Evolutionary conservation across 2,329 filamentous ascomycete species (phyloP).

Genomic region (Arthrobotrys pseudoclavata): DNA sequence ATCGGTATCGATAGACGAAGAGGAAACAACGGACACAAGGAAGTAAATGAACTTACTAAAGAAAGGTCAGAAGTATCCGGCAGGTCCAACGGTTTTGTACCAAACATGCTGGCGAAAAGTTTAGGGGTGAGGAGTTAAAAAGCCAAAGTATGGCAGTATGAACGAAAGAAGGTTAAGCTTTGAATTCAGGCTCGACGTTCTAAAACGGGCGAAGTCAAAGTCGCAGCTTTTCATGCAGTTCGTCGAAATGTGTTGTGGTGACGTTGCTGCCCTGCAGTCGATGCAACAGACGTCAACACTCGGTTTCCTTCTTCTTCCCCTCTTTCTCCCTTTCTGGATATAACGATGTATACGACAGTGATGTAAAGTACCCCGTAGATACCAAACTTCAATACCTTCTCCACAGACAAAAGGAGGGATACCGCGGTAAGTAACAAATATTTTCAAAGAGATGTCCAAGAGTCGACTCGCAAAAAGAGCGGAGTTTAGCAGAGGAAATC

Average conservation of each 20-base stretch:
- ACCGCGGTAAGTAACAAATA: too few species aligned
- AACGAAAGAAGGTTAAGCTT: constrained; percentile 41
- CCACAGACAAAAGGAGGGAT: too few species aligned
- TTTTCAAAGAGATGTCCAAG: neutral
- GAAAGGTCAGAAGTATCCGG: constrained; percentile 43
- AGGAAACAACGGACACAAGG: too few species aligned
- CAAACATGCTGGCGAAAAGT: constrained; percentile 32
- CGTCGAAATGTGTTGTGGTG: constrained; percentile 41
- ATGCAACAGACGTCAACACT: constrained; percentile 25
- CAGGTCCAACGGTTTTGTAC: constrained; percentile 51
- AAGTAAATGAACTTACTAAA: constrained; percentile 40
- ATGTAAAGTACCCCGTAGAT: too few species aligned
- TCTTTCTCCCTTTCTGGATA: neutral
- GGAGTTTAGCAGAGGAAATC: constrained; percentile 9
- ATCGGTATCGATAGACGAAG: constrained; percentile 6
- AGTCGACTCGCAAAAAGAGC: neutral
- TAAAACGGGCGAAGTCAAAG: constrained; percentile 24
- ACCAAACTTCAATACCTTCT: neutral
- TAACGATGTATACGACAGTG: too few species aligned
- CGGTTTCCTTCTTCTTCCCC: neutral
- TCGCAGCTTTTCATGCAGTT: constrained; percentile 5
- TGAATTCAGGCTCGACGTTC: constrained; percentile 28
- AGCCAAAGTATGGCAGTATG: constrained; percentile 6
- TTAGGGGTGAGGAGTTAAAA: constrained; percentile 14
- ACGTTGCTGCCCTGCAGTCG: constrained; percentile 35